Base-by-base conservation (phyloP, 1,284 basidiomycete species). In the Pterulicium gracile region DNA sequence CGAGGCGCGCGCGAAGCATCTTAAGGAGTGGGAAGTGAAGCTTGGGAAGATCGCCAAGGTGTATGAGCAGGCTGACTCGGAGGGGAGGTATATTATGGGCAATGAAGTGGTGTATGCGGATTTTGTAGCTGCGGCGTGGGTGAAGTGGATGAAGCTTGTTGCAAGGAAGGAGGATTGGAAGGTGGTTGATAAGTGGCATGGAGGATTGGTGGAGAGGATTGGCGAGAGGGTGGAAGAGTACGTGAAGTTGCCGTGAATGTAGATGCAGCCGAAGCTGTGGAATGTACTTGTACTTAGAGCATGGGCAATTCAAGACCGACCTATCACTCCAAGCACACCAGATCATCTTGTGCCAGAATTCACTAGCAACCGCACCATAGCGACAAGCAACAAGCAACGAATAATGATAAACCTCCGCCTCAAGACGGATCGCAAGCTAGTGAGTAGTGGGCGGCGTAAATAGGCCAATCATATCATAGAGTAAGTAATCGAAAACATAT, bases 61-160 rank as follows among this genome's bases (percentile, higher is more conserved):
- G 13, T 22, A 43, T 17, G 20, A 7, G 15, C 15, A 15, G n/a
- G n/a, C 36, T 18, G 36, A 39, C 15, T n/a, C n/a, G 27, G 15
- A 15, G 15, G 42, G 42, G 4, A 12, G 13, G 4, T 43, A 21
- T 17, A 21, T 43, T 15, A 17, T 43, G 7, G 42, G 42, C 7
- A 17, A 43, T 13, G 20, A 7, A 5, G 20, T 23, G 5, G 13
- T 21, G 10, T 43, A 43, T 22, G 42, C 42, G 20, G 42, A 43
- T 23, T 13, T 43, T 5, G 19, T 43, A 22, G 42, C 23, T 4
- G 21, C 51, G 58, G 49, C 46, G 56, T 20, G 3, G 56, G 56
- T 1, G 52, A 57, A 35, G 50, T 56, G 41, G 57, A 39, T 39
- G 5, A 39, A 39, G 36, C 5, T 39, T 13, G 19, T 17, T 39